A percentile compares a stretch with the other conserved stretches of the same genome.
These are phyloP conservation scores for Mycena venus DNA, from an alignment of 768 basidiomycete species.

Conservation along the genomic window DNA sequence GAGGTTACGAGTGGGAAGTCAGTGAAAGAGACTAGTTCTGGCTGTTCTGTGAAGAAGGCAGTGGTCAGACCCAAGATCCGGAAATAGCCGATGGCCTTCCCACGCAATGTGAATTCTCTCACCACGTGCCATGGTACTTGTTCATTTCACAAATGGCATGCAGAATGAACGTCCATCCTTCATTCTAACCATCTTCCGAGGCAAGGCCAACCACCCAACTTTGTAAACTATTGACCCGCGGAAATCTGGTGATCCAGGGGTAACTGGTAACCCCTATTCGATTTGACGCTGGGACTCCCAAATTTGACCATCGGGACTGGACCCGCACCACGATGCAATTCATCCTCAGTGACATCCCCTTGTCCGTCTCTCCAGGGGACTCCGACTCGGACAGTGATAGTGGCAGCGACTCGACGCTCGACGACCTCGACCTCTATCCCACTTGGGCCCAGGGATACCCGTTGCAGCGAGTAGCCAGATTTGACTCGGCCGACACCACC, in stretches of 20 bases:
- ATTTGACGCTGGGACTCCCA: too few species aligned
- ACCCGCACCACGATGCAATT: constrained; percentile 10
- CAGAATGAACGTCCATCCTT: too few species aligned
- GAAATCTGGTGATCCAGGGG: neutral
- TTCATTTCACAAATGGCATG: too few species aligned
- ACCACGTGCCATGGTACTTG: too few species aligned
- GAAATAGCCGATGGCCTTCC: too few species aligned
- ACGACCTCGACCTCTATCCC: constrained; percentile 24
- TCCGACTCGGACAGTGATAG: constrained; percentile 28
- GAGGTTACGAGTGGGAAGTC: too few species aligned
- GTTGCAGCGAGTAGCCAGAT: constrained; percentile 20
- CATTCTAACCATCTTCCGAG: too few species aligned
- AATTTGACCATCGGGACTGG: neutral
- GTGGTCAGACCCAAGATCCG: too few species aligned
- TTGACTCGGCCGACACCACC: neutral
- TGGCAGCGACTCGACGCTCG: constrained; percentile 29
- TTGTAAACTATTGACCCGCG: neutral
- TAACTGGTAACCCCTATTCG: constrained; percentile 16
- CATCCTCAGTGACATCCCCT: constrained; percentile 16
- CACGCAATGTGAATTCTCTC: too few species aligned
- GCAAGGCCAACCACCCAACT: too few species aligned
- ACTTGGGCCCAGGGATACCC: constrained; percentile 25
- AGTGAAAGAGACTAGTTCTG: too few species aligned
- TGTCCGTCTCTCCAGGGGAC: constrained; percentile 21
- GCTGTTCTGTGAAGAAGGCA: too few species aligned